Conservation (phyloP, 805 yeast genomes). For the Lipomyces chichibuensis region DNA sequence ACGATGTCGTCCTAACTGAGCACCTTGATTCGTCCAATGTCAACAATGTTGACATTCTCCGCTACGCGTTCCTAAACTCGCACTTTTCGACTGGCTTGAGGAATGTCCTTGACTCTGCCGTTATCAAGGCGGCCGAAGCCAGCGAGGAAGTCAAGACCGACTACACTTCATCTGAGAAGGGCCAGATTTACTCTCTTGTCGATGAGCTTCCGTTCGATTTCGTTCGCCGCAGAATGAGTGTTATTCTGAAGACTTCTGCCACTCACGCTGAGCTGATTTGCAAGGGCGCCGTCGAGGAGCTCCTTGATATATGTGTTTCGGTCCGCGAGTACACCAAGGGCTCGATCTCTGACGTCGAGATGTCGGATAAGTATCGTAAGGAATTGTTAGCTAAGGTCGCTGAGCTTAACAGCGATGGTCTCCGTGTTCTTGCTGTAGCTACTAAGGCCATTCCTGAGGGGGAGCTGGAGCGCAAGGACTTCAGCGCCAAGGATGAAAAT, state of each 20-base stretch:
- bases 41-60: conserved; percentile 25
- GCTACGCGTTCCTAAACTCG: conserved; percentile 31
- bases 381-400: conserved; percentile 24
- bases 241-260: conserved; percentile 24
- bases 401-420: conserved; percentile 30
- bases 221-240: conserved; percentile 35
- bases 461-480: conserved; percentile 28
- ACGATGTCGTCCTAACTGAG: conserved; percentile 33
- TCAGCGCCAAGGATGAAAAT: conserved; percentile 30
- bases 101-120: conserved; percentile 33
- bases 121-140: conserved; percentile 27
- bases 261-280: conserved; percentile 26
- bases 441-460: conserved; percentile 20
- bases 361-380: conserved; percentile 9
- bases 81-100: conserved; percentile 32
- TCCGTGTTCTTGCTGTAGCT: conserved; percentile 34
- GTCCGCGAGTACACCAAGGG: conserved; percentile 28
- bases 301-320: conserved; percentile 26
- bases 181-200: conserved; percentile 19
- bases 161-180: conserved; percentile 22
- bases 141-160: conserved; percentile 15
- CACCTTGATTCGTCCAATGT: conserved; percentile 26
- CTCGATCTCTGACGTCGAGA: conserved; percentile 7
- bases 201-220: conserved; percentile 36
- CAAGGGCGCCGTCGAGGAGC: conserved; percentile 36